These are phyloP conservation scores for Ogataea pini DNA, from an alignment of 805 yeast genomes.

Conservation along the genomic window DNA sequence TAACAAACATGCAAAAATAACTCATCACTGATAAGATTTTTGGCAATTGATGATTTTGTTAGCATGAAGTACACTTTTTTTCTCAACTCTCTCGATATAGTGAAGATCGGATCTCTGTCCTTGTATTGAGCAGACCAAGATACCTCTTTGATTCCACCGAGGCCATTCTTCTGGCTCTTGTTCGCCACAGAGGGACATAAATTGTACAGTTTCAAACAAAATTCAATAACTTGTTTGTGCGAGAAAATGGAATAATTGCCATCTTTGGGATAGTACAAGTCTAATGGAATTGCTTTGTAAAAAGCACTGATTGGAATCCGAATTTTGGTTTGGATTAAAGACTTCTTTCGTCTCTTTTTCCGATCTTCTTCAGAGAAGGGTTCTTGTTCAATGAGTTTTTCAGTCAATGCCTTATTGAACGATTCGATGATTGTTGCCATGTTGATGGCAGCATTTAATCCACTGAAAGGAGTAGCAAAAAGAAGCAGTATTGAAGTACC, in stretches of 20 bases:
- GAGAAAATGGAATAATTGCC: constrained; percentile 37
- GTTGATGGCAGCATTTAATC: constrained; percentile 46
- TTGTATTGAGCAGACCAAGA: constrained; percentile 17
- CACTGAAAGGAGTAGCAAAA: constrained; percentile 47
- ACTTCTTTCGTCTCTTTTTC: constrained; percentile 30
- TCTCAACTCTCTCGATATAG: constrained; percentile 44
- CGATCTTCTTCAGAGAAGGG: constrained; percentile 22
- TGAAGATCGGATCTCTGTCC: constrained; percentile 37
- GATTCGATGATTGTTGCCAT: constrained; percentile 48
- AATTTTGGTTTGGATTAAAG: constrained; percentile 12
- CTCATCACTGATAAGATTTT: constrained; percentile 58
- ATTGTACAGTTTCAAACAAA: constrained; percentile 60
- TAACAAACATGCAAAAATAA: constrained; percentile 83
- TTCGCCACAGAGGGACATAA: constrained; percentile 42
- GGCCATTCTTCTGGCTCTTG: constrained; percentile 9
- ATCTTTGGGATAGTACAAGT: constrained; percentile 38
- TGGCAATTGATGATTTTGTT: constrained; percentile 38
- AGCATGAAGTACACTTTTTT: constrained; percentile 45
- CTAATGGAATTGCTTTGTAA: constrained; percentile 44
- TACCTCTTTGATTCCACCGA: too few relatives aligned
- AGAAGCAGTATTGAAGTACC: constrained; percentile 47
- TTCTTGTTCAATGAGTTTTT: constrained; percentile 19
- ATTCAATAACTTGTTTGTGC: constrained; percentile 38
- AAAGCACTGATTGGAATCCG: constrained; percentile 24
- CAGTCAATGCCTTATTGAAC: constrained; percentile 41